Evolutionary conservation across 2,329 filamentous ascomycete species (phyloP).

Genomic region (Sporothrix phasma): DNA sequence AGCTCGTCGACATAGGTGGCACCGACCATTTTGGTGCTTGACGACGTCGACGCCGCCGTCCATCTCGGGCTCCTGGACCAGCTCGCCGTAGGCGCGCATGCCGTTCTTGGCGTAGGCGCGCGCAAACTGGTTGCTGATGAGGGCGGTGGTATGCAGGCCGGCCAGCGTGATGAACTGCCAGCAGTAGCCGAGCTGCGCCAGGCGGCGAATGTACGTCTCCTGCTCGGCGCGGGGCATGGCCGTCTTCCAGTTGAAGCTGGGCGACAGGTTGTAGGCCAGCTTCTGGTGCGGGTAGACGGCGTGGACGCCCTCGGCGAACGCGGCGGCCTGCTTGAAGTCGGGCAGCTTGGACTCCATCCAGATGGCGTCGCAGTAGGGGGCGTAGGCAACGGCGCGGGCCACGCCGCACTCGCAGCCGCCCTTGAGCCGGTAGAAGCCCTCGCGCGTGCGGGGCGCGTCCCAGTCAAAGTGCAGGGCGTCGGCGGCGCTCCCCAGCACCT

Average conservation of each 20-base stretch:
- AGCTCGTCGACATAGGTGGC: conserved; percentile 91
- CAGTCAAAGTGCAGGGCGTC: conserved; percentile 86
- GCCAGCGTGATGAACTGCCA: conserved; percentile 99
- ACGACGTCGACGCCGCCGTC: conserved; percentile 83
- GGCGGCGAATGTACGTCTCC: conserved; percentile 91
- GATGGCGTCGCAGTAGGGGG: conserved; percentile 88
- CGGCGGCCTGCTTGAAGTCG: conserved; percentile 79
- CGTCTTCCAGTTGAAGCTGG: conserved; percentile 99
- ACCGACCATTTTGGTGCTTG: conserved; percentile 95
- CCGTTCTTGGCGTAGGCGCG: conserved; percentile 69
- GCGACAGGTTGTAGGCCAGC: conserved; percentile 96
- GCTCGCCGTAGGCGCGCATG: conserved; percentile 94
- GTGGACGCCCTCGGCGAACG: conserved; percentile 90
- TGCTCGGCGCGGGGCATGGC: conserved; percentile 88
- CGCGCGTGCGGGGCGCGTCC: conserved; percentile 84
- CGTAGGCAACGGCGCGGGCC: conserved; percentile 84
- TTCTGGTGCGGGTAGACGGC: conserved; percentile 94
- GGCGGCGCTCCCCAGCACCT: conserved; percentile 58
- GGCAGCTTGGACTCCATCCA: conserved; percentile 99
- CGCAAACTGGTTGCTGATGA: conserved; percentile 84
- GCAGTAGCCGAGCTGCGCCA: conserved; percentile 84
- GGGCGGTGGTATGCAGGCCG: conserved; percentile 86
- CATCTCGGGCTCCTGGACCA: conserved; percentile 97
- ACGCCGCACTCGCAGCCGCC: conserved; percentile 87
- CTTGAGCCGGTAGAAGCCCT: conserved; percentile 89